phyloP scores from a whole-genome alignment of 345 rosid species.

The Rubroshorea leprosula region DNA sequence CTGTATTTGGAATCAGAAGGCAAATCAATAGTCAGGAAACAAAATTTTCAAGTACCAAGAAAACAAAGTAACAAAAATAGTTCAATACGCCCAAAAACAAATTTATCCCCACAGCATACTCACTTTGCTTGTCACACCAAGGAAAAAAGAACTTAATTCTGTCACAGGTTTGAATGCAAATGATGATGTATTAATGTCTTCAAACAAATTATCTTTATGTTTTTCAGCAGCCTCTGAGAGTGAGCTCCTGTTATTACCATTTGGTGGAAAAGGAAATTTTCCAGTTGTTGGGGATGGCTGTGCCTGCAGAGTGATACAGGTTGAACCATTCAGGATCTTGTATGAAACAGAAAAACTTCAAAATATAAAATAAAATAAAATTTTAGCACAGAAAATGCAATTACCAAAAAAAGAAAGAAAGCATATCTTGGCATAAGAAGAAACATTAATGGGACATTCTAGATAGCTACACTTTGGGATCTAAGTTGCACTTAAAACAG shows the following conservation, averaged over 20 bases:
- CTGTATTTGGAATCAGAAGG: constrained; percentile 19
- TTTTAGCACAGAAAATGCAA: too few species aligned
- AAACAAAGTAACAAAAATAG: neutral
- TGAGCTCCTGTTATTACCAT: constrained; percentile 31
- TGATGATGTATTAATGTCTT: constrained; percentile 50
- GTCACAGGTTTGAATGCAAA: constrained; percentile 78
- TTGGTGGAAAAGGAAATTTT: constrained; percentile 57
- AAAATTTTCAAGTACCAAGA: too few species aligned
- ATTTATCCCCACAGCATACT: constrained; percentile 16
- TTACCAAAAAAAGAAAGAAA: too few species aligned
- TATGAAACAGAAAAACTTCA: too few species aligned
- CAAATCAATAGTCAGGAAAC: too few species aligned
- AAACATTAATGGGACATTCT: too few species aligned
- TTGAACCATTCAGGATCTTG: too few species aligned
- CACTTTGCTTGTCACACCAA: constrained; percentile 40
- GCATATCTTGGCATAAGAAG: too few species aligned
- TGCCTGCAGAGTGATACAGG: too few species aligned
- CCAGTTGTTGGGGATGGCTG: constrained; percentile 95
- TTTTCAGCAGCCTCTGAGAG: constrained; percentile 35
- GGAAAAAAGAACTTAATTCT: constrained; percentile 41
- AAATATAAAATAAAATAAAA: too few species aligned
- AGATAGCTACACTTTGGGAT: too few species aligned
- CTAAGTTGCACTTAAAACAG: too few species aligned
- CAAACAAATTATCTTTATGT: constrained; percentile 56
- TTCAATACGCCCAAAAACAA: neutral